Percentiles rank a stretch among this genome's conserved stretches.
phyloP scores from a whole-genome alignment of 2,329 filamentous ascomycete species.

The Mollisia scopiformis region DNA sequence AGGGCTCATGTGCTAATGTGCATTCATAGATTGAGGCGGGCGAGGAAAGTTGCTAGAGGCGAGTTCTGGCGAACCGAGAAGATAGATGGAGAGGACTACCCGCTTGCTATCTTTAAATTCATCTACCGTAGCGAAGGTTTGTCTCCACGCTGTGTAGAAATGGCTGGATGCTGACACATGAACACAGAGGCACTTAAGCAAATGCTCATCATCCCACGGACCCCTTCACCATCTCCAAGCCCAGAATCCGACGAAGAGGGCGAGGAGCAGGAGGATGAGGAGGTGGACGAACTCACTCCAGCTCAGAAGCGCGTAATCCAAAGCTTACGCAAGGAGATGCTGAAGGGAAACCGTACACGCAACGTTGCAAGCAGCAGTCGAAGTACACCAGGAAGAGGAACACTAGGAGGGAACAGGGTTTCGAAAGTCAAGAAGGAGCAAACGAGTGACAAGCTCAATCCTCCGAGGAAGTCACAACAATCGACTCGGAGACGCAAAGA shows the following conservation, averaged over 20 bases:
- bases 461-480: not conserved
- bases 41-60: not conserved
- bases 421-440: too few relatives aligned
- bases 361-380: too few relatives aligned
- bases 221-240: constrained; percentile 16
- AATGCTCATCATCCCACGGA: constrained; percentile 26
- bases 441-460: too few relatives aligned
- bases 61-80: not conserved
- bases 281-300: not conserved
- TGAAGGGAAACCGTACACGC: too few relatives aligned
- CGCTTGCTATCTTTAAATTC: constrained; percentile 25
- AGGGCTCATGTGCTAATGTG: too few relatives aligned
- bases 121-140: constrained; percentile 31
- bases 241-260: not conserved
- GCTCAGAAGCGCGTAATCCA: too few relatives aligned
- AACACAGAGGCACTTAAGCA: constrained; percentile 21
- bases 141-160: not conserved
- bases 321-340: too few relatives aligned
- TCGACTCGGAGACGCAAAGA: not conserved
- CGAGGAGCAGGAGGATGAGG: not conserved
- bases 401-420: too few relatives aligned
- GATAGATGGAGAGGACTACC: constrained; percentile 27
- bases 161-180: not conserved
- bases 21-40: constrained; percentile 1
- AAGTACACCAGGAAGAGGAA: too few relatives aligned